phyloP scores from a whole-genome alignment of 768 basidiomycete genomes.

The Tylopilus balloui region DNA sequence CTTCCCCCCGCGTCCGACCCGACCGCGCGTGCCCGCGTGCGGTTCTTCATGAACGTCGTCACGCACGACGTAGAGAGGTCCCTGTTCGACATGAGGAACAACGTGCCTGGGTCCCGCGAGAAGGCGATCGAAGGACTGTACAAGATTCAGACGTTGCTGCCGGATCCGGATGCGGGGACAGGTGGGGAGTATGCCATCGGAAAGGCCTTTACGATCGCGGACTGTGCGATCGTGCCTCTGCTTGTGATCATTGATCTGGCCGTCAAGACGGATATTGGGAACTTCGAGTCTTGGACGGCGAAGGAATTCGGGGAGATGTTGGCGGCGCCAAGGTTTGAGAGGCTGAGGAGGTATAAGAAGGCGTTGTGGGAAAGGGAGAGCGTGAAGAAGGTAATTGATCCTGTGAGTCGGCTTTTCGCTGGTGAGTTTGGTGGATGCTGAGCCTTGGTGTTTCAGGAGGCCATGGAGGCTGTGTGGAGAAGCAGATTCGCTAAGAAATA shows the following conservation, averaged over 20 bases:
- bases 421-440: background rate
- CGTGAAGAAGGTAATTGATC: constrained; percentile 8
- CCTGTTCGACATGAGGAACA: constrained; percentile 31
- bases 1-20: constrained; percentile 46
- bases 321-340: constrained; percentile 39
- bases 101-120: background rate
- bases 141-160: constrained; percentile 8
- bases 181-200: constrained; percentile 35
- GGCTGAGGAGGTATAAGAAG: constrained; percentile 45
- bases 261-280: constrained; percentile 46
- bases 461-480: background rate
- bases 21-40: constrained; percentile 49
- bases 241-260: constrained; percentile 42
- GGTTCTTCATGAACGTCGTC: constrained; percentile 56
- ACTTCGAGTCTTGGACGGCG: constrained; percentile 36
- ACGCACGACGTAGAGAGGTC: constrained; percentile 37
- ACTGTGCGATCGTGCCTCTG: constrained; percentile 55
- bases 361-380: constrained; percentile 41
- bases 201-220: constrained; percentile 53
- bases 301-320: constrained; percentile 39
- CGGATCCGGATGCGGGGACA: constrained; percentile 37
- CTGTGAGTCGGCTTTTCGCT: background rate
- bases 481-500: background rate
- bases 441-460: constrained; percentile 2
- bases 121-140: constrained; percentile 1